phyloP scores from a whole-genome alignment of 2,329 filamentous ascomycete genomes.

The Colletotrichum cordylinicola region DNA sequence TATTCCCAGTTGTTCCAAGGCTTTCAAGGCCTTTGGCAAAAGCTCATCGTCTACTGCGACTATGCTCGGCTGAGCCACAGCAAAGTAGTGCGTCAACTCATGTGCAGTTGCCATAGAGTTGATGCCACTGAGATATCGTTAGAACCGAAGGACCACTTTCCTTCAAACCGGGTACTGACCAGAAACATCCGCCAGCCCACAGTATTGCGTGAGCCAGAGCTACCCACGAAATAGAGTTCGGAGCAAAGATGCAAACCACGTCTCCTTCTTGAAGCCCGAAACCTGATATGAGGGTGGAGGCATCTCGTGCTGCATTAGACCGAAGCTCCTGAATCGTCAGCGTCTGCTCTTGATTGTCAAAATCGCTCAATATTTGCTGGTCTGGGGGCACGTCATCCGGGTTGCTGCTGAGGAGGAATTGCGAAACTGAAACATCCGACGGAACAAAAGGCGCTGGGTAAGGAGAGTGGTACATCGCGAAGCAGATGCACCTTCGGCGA shows the following conservation, averaged over 20 bases:
- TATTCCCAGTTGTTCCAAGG: background rate
- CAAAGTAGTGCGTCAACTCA: slow-evolving; percentile 28
- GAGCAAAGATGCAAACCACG: slow-evolving; percentile 26
- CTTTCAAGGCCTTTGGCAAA: slow-evolving; percentile 17
- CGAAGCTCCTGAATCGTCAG: background rate
- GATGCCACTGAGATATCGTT: slow-evolving; percentile 23
- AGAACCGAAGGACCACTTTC: background rate
- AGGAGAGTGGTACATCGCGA: background rate
- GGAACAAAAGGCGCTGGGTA: background rate
- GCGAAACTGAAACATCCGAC: background rate
- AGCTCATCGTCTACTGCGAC: slow-evolving; percentile 22
- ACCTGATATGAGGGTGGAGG: background rate
- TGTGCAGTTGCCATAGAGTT: slow-evolving; percentile 28
- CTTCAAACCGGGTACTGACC: background rate
- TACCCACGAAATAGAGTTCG: slow-evolving; percentile 27
- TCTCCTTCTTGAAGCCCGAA: slow-evolving; percentile 19
- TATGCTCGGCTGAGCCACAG: slow-evolving; percentile 23
- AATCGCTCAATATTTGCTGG: background rate
- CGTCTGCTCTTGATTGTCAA: background rate
- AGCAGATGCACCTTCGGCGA: background rate
- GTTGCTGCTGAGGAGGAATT: background rate
- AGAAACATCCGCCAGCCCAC: slow-evolving; percentile 28
- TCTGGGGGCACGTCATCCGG: background rate
- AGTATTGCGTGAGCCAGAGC: slow-evolving; percentile 24
- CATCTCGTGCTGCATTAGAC: background rate